phyloP scores from a whole-genome alignment of 2,329 filamentous ascomycete species.

The Pseudopyrenochaeta lycopersici region DNA sequence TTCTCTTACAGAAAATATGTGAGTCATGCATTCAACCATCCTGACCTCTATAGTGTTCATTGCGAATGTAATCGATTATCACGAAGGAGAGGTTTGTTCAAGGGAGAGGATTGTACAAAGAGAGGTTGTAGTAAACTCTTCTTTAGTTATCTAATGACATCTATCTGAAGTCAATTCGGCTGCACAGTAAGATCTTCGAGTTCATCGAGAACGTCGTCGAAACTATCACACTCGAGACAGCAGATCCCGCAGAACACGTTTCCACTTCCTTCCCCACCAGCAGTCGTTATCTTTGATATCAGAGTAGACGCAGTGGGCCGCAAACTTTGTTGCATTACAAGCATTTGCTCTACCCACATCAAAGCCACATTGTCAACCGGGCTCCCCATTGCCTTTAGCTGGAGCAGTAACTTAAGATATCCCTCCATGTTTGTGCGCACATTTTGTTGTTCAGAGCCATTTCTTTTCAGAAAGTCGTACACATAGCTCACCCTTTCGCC shows the following conservation, averaged over 20 bases:
- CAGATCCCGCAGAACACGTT: slow-evolving; percentile 27
- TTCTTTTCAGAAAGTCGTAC: slow-evolving; percentile 11
- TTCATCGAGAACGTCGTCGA: too few species aligned
- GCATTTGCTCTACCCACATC: slow-evolving; percentile 16
- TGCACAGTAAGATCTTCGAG: too few species aligned
- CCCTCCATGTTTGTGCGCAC: slow-evolving; percentile 15
- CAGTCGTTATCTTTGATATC: slow-evolving; percentile 12
- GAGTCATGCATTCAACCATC: too few species aligned
- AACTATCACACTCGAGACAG: slow-evolving; percentile 2
- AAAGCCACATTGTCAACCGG: slow-evolving; percentile 14
- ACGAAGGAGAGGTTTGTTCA: too few species aligned
- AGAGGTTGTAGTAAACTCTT: too few species aligned
- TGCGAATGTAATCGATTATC: too few species aligned
- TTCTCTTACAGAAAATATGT: too few species aligned
- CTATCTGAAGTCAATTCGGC: too few species aligned
- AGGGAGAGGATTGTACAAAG: too few species aligned
- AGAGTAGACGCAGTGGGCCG: slow-evolving; percentile 23
- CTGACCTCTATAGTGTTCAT: too few species aligned
- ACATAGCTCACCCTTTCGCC: slow-evolving; percentile 7
- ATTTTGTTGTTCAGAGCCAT: slow-evolving; percentile 12
- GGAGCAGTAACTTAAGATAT: slow-evolving; percentile 5
- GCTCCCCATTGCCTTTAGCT: slow-evolving; percentile 7
- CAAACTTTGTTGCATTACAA: slow-evolving; percentile 4
- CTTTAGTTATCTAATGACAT: too few species aligned
- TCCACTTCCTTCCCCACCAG: not conserved